Percentiles rank a stretch among this genome's conserved stretches.
phyloP scores from a whole-genome alignment of 257 asterid genomes.

The Parsonsia alboflavescens region DNA sequence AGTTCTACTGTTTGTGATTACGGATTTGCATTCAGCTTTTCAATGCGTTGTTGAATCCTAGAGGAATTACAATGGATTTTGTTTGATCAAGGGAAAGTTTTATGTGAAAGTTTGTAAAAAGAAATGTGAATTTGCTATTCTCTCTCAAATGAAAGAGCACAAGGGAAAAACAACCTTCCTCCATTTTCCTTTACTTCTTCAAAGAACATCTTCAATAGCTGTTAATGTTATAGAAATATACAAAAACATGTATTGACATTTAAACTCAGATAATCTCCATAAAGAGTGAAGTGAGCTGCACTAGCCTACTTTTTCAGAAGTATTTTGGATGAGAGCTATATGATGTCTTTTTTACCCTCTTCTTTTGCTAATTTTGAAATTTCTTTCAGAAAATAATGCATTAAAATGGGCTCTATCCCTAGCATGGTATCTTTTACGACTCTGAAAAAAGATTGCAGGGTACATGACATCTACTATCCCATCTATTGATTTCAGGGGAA shows the following conservation, averaged over 20 bases:
- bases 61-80: neutral
- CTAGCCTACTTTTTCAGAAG: no score
- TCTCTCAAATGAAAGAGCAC: no score
- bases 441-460: neutral
- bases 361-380: constrained; percentile 1
- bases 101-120: neutral
- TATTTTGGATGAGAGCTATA: neutral
- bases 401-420: neutral
- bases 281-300: no score
- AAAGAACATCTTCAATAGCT: neutral
- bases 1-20: no score
- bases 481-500: constrained; percentile 60
- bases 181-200: neutral
- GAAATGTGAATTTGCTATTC: no score
- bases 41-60: no score
- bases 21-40: no score
- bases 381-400: neutral
- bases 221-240: neutral
- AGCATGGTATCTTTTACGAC: neutral
- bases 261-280: neutral
- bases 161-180: neutral
- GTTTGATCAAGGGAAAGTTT: neutral
- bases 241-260: neutral
- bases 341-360: neutral
- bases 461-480: constrained; percentile 3